Conservation (phyloP, 2,329 filamentous ascomycete species). For the Fusarium gaditjirri region DNA sequence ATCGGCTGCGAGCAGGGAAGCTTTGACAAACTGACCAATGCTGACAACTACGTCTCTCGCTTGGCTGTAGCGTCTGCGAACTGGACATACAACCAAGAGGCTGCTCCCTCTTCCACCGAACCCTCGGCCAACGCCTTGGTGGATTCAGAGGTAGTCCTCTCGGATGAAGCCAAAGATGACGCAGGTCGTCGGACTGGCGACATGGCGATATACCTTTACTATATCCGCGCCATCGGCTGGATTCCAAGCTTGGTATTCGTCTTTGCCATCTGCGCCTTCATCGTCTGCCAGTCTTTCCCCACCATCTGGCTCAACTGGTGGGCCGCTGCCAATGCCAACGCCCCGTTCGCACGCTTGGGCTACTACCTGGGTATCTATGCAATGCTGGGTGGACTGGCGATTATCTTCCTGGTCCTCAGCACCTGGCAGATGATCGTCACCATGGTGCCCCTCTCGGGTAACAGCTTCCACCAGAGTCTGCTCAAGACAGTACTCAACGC, state of each 20-base stretch:
- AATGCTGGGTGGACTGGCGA: slow-evolving; percentile 28
- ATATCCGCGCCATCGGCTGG: slow-evolving; percentile 44
- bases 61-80: neutral
- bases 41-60: slow-evolving; percentile 27
- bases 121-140: neutral
- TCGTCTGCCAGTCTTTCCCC: slow-evolving; percentile 43
- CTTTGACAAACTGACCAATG: slow-evolving; percentile 16
- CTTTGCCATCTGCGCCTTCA: slow-evolving; percentile 39
- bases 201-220: slow-evolving; percentile 40
- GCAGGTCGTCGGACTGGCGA: slow-evolving; percentile 35
- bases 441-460: slow-evolving; percentile 40
- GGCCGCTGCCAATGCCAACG: slow-evolving; percentile 34
- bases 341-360: slow-evolving; percentile 28
- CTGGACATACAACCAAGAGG: neutral
- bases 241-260: slow-evolving; percentile 33
- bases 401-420: slow-evolving; percentile 31
- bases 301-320: slow-evolving; percentile 45
- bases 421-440: slow-evolving; percentile 44
- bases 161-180: slow-evolving; percentile 6
- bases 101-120: neutral
- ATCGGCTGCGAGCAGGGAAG: slow-evolving; percentile 8
- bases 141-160: neutral
- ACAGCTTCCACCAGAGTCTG: slow-evolving; percentile 34
- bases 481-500: slow-evolving; percentile 42
- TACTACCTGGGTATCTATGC: slow-evolving; percentile 42